Percentiles rank a stretch among this genome's conserved stretches.
Evolutionary conservation across 306 rosid genomes (phyloP).

Genomic region (Styphnolobium japonicum): DNA sequence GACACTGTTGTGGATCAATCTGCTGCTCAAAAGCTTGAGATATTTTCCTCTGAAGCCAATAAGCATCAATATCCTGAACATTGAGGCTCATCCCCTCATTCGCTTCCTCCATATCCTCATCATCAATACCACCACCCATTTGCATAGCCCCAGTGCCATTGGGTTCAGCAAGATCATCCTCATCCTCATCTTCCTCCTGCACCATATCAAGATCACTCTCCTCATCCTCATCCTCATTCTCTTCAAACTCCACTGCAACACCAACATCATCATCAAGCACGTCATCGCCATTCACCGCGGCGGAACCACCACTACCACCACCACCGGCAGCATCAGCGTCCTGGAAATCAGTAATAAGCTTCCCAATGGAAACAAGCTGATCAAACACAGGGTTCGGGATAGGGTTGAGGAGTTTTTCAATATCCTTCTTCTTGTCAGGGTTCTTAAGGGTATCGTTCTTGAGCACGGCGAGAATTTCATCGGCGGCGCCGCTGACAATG

Average conservation of each 20-base stretch:
- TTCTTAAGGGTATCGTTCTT: conserved; percentile 64
- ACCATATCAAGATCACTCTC: conserved; percentile 96
- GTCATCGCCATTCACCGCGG: conserved; percentile 55
- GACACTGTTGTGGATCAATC: conserved; percentile 90
- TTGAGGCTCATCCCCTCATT: conserved; percentile 81
- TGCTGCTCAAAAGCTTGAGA: conserved; percentile 84
- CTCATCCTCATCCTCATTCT: conserved; percentile 89
- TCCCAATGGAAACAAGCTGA: conserved; percentile 72
- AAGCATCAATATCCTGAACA: conserved; percentile 95
- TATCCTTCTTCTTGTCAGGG: conserved; percentile 83
- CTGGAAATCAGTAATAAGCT: conserved; percentile 79
- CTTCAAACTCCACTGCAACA: conserved; percentile 94
- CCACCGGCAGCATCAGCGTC: conserved; percentile 52
- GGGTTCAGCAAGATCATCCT: conserved; percentile 64
- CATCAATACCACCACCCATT: conserved; percentile 91
- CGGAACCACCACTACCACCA: too few relatives aligned
- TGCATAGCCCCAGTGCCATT: conserved; percentile 75
- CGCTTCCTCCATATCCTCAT: conserved; percentile 80
- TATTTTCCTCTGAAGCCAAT: conserved; percentile 97
- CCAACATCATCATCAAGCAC: conserved; percentile 87
- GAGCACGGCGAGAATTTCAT: conserved; percentile 73
- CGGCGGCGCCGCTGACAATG: conserved; percentile 82
- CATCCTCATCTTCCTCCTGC: conserved; percentile 90
- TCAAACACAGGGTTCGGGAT: conserved; percentile 55
- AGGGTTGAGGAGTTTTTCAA: conserved; percentile 74